A percentile compares a stretch with the other conserved stretches of the same genome.
Evolutionary conservation across 192 early-diverging fungal species (phyloP).

Genomic region (Lobosporangium transversale): DNA sequence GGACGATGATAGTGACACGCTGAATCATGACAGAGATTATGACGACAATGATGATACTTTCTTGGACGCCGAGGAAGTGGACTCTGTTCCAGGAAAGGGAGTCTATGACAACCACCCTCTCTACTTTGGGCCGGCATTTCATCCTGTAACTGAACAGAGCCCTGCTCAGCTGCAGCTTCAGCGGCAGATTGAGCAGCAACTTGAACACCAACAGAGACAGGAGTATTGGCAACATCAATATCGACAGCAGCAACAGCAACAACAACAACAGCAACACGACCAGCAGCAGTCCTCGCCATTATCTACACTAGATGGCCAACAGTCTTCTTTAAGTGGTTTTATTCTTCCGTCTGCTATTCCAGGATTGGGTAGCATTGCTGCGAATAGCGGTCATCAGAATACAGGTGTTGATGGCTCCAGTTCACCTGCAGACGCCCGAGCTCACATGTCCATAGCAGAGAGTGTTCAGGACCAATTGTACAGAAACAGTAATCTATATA

Average conservation of each 20-base stretch:
- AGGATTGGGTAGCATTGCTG: slow-evolving; percentile 27
- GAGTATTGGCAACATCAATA: slow-evolving; percentile 44
- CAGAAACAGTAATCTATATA: slow-evolving; percentile 44
- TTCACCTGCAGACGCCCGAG: not conserved
- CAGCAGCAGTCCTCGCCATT: slow-evolving; percentile 17
- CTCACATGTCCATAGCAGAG: not conserved
- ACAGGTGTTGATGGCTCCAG: not conserved
- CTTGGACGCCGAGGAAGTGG: not conserved
- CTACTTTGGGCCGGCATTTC: slow-evolving; percentile 47
- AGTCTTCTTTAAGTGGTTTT: slow-evolving; percentile 29
- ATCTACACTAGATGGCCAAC: slow-evolving; percentile 14
- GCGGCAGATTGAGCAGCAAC: slow-evolving; percentile 49
- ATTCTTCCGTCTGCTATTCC: slow-evolving; percentile 45
- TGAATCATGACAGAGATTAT: not conserved
- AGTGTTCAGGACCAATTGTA: slow-evolving; percentile 44
- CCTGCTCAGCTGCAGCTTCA: slow-evolving; percentile 47
- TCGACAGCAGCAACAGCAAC: slow-evolving; percentile 27
- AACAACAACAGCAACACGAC: slow-evolving; percentile 24
- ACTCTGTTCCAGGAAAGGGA: not conserved
- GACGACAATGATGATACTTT: slow-evolving; percentile 35
- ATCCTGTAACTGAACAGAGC: slow-evolving; percentile 46
- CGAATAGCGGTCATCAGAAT: slow-evolving; percentile 4
- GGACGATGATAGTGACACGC: slow-evolving; percentile 11
- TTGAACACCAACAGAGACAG: slow-evolving; percentile 47
- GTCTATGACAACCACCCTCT: slow-evolving; percentile 34